A percentile compares a stretch with the other conserved stretches of the same genome.
These are phyloP conservation scores for Ophiostoma perfectum DNA, from an alignment of 2,329 filamentous ascomycete species.

Conservation along the genomic window DNA sequence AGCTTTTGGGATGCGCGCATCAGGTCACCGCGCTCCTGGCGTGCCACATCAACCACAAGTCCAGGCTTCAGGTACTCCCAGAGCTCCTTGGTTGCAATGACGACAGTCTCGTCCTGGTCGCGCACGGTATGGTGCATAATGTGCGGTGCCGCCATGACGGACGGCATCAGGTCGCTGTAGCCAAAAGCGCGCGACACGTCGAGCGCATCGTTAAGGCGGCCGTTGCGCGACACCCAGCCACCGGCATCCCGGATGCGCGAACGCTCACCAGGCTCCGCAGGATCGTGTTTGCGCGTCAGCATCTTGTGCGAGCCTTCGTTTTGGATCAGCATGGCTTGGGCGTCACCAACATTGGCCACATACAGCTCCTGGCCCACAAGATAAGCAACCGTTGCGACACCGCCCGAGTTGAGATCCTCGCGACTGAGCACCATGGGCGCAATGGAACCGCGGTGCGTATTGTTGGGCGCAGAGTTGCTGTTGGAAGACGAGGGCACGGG, in stretches of 20 bases:
- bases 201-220: conserved; percentile 84
- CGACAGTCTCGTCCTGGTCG: conserved; percentile 87
- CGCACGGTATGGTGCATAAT: conserved; percentile 71
- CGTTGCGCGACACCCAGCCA: conserved; percentile 91
- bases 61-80: conserved; percentile 93
- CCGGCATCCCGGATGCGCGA: conserved; percentile 89
- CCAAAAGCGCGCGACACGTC: conserved; percentile 93
- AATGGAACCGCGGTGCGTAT: conserved; percentile 58
- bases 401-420: conserved; percentile 84
- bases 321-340: conserved; percentile 90
- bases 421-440: conserved; percentile 74
- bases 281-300: conserved; percentile 87
- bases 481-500: conserved; percentile 35
- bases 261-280: conserved; percentile 76
- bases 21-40: conserved; percentile 78
- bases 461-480: conserved; percentile 23
- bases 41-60: conserved; percentile 83
- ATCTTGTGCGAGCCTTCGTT: conserved; percentile 78
- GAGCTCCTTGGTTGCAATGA: conserved; percentile 84
- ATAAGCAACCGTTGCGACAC: conserved; percentile 87
- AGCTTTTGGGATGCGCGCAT: conserved; percentile 96
- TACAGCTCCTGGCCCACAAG: conserved; percentile 85
- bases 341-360: conserved; percentile 92
- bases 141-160: conserved; percentile 85
- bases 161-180: conserved; percentile 85